Base-by-base conservation (phyloP, 208 protist species). In the Leptomonas pyrrhocoris region DNA sequence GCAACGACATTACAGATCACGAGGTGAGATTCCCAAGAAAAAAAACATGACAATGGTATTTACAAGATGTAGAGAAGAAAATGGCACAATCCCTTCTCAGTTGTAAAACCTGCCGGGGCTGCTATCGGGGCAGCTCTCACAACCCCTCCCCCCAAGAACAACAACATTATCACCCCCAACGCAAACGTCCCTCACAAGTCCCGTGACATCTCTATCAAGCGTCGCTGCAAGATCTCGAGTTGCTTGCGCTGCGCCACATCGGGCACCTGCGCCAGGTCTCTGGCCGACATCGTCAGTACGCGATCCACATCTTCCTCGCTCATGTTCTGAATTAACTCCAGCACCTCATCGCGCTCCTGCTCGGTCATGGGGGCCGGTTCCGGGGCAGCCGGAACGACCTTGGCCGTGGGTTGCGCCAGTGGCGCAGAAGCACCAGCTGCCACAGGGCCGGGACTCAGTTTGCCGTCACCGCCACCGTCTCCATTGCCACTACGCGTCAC, bases 271-370 rank as follows among this genome's bases (percentile, higher is more conserved):
- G 80, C 83, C 13, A 96, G 73, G 50, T 94, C 87, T 25, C 46
- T 79, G 46, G 84, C 79, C 7, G 83, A 89, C 80, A 96, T 83
- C 1, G 67, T 77, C 16, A 88, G 54, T 34, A 96, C 86, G 15
- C 84, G 80, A 60, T 92, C 84, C 23, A 94, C 83, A 19, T 96
- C 92, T 34, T 88, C 84, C 61, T 94, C 85, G 60, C 81, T 91
- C 69, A 96, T 86, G 49, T 73, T 81, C 15, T 81, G 70, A 18
- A 96, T 86, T 38, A 94, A 81, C 67, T 88, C 73, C 55, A 96
- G 54, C 63, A 92, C 84, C 50, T 96, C 83, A 27, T 96, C 86
- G 5, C 77, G 64, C 57, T 92, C 78, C 31, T 80, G 68, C 60
- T 79, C 61, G 40, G 79, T 74, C 27, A 68, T 70, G 28, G 49